phyloP scores from a whole-genome alignment of 768 basidiomycete genomes.

The Lactifluus rugatus region DNA sequence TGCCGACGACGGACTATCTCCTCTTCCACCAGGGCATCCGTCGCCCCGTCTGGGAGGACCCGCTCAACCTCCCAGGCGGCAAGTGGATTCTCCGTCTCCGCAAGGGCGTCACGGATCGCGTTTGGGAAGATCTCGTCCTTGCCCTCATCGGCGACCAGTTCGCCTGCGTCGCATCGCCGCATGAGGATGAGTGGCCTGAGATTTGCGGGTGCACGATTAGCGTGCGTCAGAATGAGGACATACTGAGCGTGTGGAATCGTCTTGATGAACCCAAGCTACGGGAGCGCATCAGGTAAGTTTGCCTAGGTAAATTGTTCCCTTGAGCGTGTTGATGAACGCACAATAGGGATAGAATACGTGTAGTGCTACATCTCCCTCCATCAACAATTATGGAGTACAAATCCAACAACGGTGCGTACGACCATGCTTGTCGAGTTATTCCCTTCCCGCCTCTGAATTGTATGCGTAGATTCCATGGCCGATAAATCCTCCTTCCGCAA shows the following conservation, averaged over 20 bases:
- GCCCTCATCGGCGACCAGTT: conserved; percentile 89
- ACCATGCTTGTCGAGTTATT: neutral
- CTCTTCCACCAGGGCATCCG: conserved; percentile 81
- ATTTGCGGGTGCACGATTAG: conserved; percentile 95
- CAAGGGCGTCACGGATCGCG: conserved; percentile 81
- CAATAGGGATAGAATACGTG: conserved; percentile 67
- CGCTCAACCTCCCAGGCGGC: conserved; percentile 75
- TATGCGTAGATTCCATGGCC: conserved; percentile 66
- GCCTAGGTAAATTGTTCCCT: neutral
- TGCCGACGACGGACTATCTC: conserved; percentile 89
- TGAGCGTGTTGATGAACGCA: neutral
- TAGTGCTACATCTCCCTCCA: conserved; percentile 63
- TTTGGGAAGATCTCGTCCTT: conserved; percentile 86
- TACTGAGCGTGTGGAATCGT: conserved; percentile 87
- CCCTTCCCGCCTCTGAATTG: neutral
- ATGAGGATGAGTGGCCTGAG: conserved; percentile 55
- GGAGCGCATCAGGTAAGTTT: conserved; percentile 70
- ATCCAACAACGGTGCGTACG: conserved; percentile 67
- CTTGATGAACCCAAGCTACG: conserved; percentile 69
- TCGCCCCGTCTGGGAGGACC: conserved; percentile 94
- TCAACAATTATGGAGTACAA: conserved; percentile 90
- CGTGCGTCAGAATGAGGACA: conserved; percentile 89
- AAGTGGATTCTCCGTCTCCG: conserved; percentile 93
- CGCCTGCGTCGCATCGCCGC: conserved; percentile 46
- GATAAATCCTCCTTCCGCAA: conserved; percentile 76